phyloP scores from a whole-genome alignment of 352 stramenopile genomes.

The Phytophthora pisi region DNA sequence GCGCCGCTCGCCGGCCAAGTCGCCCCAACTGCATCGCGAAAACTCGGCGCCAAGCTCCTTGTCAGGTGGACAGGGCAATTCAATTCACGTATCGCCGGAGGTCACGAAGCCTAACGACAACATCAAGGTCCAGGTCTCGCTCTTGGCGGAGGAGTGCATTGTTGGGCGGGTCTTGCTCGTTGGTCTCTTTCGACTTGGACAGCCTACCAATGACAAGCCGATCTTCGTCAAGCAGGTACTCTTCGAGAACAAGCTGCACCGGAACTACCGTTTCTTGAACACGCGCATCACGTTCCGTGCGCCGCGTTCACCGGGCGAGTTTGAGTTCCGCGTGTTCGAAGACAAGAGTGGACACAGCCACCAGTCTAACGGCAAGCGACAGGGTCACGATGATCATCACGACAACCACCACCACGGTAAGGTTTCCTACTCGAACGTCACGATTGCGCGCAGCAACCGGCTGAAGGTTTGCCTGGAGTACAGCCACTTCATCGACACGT shows the following conservation, averaged over 20 bases:
- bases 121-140: conserved; percentile 76
- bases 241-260: conserved; percentile 79
- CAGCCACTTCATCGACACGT: conserved; percentile 79
- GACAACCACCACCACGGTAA: conserved; percentile 35
- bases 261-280: conserved; percentile 65
- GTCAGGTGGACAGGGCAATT: conserved; percentile 32
- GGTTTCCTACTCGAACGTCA: conserved; percentile 65
- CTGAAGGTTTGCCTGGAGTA: conserved; percentile 82
- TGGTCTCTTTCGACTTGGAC: conserved; percentile 76
- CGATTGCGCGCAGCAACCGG: conserved; percentile 69
- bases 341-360: conserved; percentile 52
- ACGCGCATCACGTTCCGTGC: conserved; percentile 85
- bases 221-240: conserved; percentile 88
- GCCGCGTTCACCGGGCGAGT: conserved; percentile 78
- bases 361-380: conserved; percentile 34
- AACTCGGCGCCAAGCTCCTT: conserved; percentile 32
- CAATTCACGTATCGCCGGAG: conserved; percentile 57
- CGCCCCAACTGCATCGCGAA: conserved; percentile 41
- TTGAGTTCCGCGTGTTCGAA: conserved; percentile 87
- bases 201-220: conserved; percentile 77
- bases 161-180: conserved; percentile 70
- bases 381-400: conserved; percentile 38
- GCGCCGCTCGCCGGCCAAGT: conserved; percentile 47
- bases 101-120: conserved; percentile 78
- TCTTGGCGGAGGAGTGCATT: conserved; percentile 64